Percentiles rank a stretch among this genome's conserved stretches.
phyloP scores from a whole-genome alignment of 2,329 filamentous ascomycete species.

The Penicillium sp. region DNA sequence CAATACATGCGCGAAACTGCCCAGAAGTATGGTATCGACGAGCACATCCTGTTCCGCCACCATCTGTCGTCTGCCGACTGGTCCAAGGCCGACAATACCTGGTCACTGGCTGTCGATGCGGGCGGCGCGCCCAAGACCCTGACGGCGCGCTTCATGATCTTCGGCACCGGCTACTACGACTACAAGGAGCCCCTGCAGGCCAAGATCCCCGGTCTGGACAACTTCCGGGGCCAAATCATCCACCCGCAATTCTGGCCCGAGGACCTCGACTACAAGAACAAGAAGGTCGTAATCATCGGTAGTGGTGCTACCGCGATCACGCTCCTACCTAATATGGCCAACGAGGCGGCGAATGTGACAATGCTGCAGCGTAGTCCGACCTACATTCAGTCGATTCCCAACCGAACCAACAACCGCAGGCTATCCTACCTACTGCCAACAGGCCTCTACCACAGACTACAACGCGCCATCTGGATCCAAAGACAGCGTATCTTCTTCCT shows the following conservation, averaged over 20 bases:
- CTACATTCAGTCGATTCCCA: conserved; percentile 59
- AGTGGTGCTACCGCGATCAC: conserved; percentile 80
- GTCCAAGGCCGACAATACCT: conserved; percentile 55
- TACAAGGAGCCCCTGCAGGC: conserved; percentile 64
- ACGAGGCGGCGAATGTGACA: conserved; percentile 67
- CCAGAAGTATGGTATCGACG: conserved; percentile 54
- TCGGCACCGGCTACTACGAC: conserved; percentile 71
- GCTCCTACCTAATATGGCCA: conserved; percentile 68
- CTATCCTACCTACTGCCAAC: conserved; percentile 35
- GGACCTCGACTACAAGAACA: conserved; percentile 64
- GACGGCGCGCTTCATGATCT: conserved; percentile 54
- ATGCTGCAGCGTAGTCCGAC: conserved; percentile 80
- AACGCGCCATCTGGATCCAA: conserved; percentile 51
- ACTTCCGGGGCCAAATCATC: conserved; percentile 63
- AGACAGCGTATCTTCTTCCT: conserved; percentile 53
- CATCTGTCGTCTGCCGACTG: conserved; percentile 55
- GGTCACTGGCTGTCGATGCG: conserved; percentile 51
- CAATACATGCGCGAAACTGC: conserved; percentile 58
- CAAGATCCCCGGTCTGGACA: conserved; percentile 65
- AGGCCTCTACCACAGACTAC: conserved; percentile 29
- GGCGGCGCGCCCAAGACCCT: conserved; percentile 33
- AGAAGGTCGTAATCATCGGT: conserved; percentile 72
- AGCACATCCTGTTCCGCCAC: conserved; percentile 57
- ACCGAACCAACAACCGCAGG: conserved; percentile 39
- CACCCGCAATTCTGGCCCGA: conserved; percentile 79